phyloP scores from a whole-genome alignment of 2,329 filamentous ascomycete genomes.

The Bipolaris oryzae region DNA sequence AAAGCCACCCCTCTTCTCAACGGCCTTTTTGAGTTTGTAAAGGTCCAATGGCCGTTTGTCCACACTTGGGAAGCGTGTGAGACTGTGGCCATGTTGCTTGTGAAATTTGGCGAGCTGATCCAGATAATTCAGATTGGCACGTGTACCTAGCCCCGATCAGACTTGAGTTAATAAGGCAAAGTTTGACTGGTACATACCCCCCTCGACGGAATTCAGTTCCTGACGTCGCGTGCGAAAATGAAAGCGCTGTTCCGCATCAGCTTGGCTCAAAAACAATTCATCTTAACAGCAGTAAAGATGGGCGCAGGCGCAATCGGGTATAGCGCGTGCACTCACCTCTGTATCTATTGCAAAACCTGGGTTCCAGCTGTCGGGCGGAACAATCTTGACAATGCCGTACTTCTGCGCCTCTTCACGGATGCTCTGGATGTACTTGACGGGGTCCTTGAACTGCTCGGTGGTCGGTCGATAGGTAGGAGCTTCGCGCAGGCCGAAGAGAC shows the following conservation, averaged over 20 bases:
- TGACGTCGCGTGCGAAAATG: slow-evolving; percentile 96
- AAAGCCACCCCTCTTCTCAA: slow-evolving; percentile 92
- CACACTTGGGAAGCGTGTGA: slow-evolving; percentile 93
- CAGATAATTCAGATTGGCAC: slow-evolving; percentile 93
- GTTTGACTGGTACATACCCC: slow-evolving; percentile 67
- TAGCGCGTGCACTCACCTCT: slow-evolving; percentile 67
- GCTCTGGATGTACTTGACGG: slow-evolving; percentile 90
- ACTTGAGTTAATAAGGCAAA: not conserved
- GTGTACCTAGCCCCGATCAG: slow-evolving; percentile 68
- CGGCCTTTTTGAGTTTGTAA: slow-evolving; percentile 95
- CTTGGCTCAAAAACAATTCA: not conserved
- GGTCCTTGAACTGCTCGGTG: slow-evolving; percentile 92
- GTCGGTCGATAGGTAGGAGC: slow-evolving; percentile 90
- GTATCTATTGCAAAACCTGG: slow-evolving; percentile 96
- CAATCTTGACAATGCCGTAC: slow-evolving; percentile 93
- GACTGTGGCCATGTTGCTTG: slow-evolving; percentile 91
- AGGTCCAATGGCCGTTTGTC: slow-evolving; percentile 96
- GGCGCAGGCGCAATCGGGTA: not conserved
- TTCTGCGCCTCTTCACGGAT: slow-evolving; percentile 84
- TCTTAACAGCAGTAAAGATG: not conserved
- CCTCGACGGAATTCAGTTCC: slow-evolving; percentile 97
- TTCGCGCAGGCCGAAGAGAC: slow-evolving; percentile 84
- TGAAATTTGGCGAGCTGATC: slow-evolving; percentile 96
- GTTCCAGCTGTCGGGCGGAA: slow-evolving; percentile 92
- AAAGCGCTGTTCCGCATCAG: slow-evolving; percentile 71